Evolutionary conservation across 352 stramenopile species (phyloP), one percentile per base, ranked within the genome.

Genomic region (Blastocystis sp.): DNA sequence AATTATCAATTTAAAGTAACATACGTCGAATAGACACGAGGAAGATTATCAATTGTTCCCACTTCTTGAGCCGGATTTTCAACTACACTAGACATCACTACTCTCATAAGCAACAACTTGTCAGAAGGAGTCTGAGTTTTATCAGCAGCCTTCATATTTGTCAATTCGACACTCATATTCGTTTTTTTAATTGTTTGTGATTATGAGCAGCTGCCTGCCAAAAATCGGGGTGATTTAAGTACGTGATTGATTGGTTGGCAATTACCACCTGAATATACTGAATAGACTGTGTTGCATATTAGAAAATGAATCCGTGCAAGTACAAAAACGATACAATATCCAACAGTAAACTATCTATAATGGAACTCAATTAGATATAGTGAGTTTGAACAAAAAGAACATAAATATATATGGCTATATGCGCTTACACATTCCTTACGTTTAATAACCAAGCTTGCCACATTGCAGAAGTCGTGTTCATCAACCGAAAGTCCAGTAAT

Each of bases 21-120:
- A 68, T 45, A 84, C 73, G n/a, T 68, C 20, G 73, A 84, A n/a
- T 84, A 84, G 68, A 84, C 34, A 55, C 73, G 73, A 23, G 73
- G 73, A 15, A 84, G 43, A 66, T 68, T 43, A 47, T 37, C 43
- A 47, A 50, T n/a, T 47, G 47, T 84, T 68, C 73, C 73, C 0
- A 84, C 73, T 84, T 84, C 73, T 20, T 84, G 73, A 34, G 73
- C 68, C 15, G 73, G 62, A 41, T 84, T 50, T 53, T 84, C 73
- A 50, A 84, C 43, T 23, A 84, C 20, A 45, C 73, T 84, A 84
- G 8, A 45, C 6, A 37, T 68, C 15, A 68, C 11, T 34, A 23
- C 20, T 15, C 18, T 6, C 23, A 13, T 18, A 26, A 29, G 68
- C 13, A 69, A n/a, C n/a, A 18, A 84, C 73, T 84, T 64, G 20